These are phyloP conservation scores for Phalaenopsis hybrid DNA, from an alignment of 116 monocot genomes.

Conservation along the genomic window DNA sequence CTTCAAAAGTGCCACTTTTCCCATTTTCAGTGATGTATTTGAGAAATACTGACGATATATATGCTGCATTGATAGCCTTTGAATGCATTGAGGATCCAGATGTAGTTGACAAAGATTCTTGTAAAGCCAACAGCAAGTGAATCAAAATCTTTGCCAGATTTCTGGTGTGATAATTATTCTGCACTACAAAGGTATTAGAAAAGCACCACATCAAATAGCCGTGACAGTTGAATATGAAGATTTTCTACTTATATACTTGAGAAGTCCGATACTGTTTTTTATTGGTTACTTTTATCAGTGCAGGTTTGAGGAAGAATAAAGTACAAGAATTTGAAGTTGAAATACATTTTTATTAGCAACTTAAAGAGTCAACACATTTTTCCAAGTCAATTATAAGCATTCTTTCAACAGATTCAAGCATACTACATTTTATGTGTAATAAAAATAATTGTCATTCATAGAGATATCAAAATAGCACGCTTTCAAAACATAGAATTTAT, in stretches of 20 bases:
- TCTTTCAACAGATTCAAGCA: too few relatives aligned
- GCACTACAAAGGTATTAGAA: conserved; percentile 43
- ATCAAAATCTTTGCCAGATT: conserved; percentile 89
- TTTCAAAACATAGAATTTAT: too few relatives aligned
- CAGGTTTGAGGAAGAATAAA: not conserved
- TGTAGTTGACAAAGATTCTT: conserved; percentile 46
- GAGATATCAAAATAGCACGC: too few relatives aligned
- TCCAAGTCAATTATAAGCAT: not conserved
- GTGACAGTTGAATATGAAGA: not conserved
- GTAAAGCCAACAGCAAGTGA: conserved; percentile 63
- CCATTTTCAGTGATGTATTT: conserved; percentile 85
- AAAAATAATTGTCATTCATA: too few relatives aligned
- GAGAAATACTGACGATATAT: conserved; percentile 84
- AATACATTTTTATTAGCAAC: not conserved
- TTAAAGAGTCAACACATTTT: not conserved
- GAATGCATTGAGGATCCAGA: conserved; percentile 30
- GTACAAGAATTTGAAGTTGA: not conserved
- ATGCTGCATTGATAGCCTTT: conserved; percentile 79
- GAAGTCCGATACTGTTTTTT: not conserved
- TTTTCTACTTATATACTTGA: not conserved
- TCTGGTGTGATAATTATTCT: conserved; percentile 74
- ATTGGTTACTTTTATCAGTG: not conserved
- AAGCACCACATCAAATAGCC: conserved; percentile 1
- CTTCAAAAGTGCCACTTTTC: conserved; percentile 62
- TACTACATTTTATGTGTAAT: too few relatives aligned